A percentile compares a stretch with the other conserved stretches of the same genome.
Conservation (phyloP, 2,329 filamentous ascomycete genomes). For the Cercospora citrullina region DNA sequence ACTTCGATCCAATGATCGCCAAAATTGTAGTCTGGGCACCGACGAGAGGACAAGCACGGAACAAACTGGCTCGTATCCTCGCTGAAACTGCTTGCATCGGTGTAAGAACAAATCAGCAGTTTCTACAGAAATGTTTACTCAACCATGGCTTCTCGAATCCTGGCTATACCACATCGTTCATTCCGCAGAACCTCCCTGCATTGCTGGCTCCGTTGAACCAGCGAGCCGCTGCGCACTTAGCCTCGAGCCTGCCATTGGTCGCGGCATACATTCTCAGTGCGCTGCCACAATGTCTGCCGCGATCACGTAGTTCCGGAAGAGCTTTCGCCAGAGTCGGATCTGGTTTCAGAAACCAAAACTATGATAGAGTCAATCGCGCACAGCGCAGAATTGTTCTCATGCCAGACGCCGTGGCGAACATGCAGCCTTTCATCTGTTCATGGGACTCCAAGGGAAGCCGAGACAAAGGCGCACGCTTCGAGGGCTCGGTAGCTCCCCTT, state of each 20-base stretch:
- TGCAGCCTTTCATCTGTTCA: background rate
- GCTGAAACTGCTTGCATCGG: background rate
- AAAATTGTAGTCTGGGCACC: constrained; percentile 4
- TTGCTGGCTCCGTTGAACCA: background rate
- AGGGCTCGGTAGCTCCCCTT: background rate
- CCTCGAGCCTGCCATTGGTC: background rate
- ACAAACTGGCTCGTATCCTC: background rate
- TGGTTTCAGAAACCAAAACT: background rate
- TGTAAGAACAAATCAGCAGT: background rate
- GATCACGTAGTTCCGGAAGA: background rate
- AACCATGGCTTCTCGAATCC: background rate
- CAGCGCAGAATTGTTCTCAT: background rate
- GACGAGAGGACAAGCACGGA: background rate
- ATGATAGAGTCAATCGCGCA: background rate
- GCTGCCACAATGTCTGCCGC: background rate
- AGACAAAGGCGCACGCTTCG: background rate
- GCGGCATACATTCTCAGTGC: background rate
- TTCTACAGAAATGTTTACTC: background rate
- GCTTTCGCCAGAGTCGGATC: background rate
- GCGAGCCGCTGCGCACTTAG: background rate
- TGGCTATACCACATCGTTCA: background rate
- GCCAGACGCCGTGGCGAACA: background rate
- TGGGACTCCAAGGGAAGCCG: background rate
- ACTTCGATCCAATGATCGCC: constrained; percentile 6
- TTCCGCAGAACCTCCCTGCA: background rate